These are phyloP conservation scores for Acanthamoeba divionensis DNA, from an alignment of 208 protist genomes.

Conservation along the genomic window DNA sequence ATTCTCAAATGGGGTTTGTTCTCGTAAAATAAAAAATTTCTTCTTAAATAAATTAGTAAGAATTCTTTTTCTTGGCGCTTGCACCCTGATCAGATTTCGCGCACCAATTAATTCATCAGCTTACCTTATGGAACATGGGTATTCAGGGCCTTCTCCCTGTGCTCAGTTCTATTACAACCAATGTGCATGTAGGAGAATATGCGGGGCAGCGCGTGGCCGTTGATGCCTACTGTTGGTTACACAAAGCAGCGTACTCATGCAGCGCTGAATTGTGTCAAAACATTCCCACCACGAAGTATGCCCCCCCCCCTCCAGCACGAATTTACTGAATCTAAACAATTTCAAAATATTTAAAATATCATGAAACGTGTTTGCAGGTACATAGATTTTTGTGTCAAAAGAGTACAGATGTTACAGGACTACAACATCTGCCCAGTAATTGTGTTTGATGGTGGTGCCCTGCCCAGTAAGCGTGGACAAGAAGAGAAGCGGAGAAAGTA, in stretches of 20 bases:
- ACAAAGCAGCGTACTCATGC: slow-evolving; percentile 79
- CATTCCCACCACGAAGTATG: slow-evolving; percentile 60
- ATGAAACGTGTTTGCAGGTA: slow-evolving; percentile 50
- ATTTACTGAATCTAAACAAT: too few species aligned
- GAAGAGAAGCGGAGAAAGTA: slow-evolving; percentile 78
- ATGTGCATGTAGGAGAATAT: slow-evolving; percentile 72
- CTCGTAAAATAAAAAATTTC: too few species aligned
- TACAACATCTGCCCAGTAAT: slow-evolving; percentile 82
- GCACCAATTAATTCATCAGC: too few species aligned
- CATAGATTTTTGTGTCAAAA: slow-evolving; percentile 75
- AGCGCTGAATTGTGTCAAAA: slow-evolving; percentile 74
- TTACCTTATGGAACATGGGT: slow-evolving; percentile 70
- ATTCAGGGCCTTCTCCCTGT: slow-evolving; percentile 79
- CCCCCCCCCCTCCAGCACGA: neutral
- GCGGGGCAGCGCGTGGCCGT: slow-evolving; percentile 78
- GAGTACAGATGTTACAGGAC: slow-evolving; percentile 79
- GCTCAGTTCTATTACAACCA: slow-evolving; percentile 60
- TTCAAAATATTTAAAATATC: too few species aligned
- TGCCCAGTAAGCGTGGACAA: slow-evolving; percentile 85
- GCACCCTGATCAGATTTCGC: too few species aligned
- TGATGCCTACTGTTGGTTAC: slow-evolving; percentile 87
- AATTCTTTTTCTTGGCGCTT: too few species aligned
- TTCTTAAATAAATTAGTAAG: too few species aligned
- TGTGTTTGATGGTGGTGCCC: slow-evolving; percentile 89
- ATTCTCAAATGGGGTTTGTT: too few species aligned